These are phyloP conservation scores for Phtheirospermum japonicum DNA, from an alignment of 257 asterid genomes.

Conservation along the genomic window DNA sequence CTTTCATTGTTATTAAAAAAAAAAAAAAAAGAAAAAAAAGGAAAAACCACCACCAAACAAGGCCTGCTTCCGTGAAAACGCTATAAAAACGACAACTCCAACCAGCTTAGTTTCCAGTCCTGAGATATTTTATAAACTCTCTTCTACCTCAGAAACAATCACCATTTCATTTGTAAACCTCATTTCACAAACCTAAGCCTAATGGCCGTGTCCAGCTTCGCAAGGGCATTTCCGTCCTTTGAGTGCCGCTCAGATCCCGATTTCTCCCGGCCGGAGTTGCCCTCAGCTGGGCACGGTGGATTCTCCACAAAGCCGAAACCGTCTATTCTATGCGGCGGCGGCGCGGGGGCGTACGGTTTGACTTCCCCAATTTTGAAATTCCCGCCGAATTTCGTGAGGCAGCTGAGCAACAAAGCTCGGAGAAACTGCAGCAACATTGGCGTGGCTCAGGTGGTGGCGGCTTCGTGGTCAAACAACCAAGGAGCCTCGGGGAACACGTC, in stretches of 20 bases:
- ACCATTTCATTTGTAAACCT: background rate
- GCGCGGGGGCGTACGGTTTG: conserved; percentile 36
- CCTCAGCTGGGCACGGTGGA: conserved; percentile 37
- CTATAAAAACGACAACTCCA: no score
- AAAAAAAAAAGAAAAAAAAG: no score
- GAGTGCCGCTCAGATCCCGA: conserved; percentile 90
- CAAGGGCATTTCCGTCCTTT: conserved; percentile 55
- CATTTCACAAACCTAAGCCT: background rate
- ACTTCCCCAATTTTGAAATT: conserved; percentile 66
- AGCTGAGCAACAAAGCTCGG: conserved; percentile 90
- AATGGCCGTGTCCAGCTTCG: conserved; percentile 80
- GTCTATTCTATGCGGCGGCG: conserved; percentile 29
- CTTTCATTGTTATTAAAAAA: no score
- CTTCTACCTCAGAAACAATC: no score
- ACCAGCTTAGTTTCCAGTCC: no score
- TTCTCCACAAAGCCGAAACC: conserved; percentile 36
- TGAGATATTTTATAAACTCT: no score
- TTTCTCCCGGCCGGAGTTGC: conserved; percentile 49
- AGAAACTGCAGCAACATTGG: conserved; percentile 97
- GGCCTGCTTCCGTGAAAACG: no score
- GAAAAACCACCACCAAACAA: no score
- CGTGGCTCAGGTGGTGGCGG: conserved; percentile 95
- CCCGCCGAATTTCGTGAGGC: conserved; percentile 95
- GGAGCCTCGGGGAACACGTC: conserved; percentile 32
- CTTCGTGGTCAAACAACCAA: conserved; percentile 84